Evolutionary conservation across 257 asterid species (phyloP).

Genomic region (Solanum stenotomum): DNA sequence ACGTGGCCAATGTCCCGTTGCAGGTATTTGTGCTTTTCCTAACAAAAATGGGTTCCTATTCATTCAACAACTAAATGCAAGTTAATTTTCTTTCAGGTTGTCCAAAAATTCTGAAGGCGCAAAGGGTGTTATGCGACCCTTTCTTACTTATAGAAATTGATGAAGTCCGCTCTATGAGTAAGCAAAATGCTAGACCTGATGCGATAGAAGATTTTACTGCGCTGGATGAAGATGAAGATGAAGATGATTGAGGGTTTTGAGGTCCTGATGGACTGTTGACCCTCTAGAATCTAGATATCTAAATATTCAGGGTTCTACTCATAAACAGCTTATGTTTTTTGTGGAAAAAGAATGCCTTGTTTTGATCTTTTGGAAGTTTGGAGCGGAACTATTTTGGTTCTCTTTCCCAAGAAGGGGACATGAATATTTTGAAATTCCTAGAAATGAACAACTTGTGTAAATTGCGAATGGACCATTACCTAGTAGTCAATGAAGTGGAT

Average conservation of each 20-base stretch:
- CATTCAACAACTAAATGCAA: neutral
- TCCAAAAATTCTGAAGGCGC: conserved; percentile 40
- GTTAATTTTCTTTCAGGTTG: conserved; percentile 45
- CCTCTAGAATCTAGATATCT: neutral
- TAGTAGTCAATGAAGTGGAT: neutral
- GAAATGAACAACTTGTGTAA: neutral
- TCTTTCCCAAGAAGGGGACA: neutral
- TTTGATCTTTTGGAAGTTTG: neutral
- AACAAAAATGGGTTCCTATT: neutral
- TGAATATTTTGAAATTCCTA: neutral
- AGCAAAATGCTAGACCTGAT: conserved; percentile 28
- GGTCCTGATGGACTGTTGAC: neutral
- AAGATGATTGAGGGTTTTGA: conserved; percentile 1
- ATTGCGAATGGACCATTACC: neutral
- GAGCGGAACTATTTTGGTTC: neutral
- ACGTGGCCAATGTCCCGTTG: conserved; percentile 53
- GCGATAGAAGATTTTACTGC: conserved; percentile 77
- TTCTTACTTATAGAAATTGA: conserved; percentile 62
- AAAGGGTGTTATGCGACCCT: conserved; percentile 63
- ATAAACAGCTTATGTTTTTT: neutral
- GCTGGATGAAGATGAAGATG: conserved; percentile 27
- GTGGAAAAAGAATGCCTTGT: neutral
- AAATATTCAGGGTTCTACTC: neutral
- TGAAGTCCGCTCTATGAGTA: conserved; percentile 54
- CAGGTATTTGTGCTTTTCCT: conserved; percentile 36